A percentile compares a stretch with the other conserved stretches of the same genome.
Conservation (phyloP, 2,329 filamentous ascomycete genomes). For the Colletotrichum orbiculare region DNA sequence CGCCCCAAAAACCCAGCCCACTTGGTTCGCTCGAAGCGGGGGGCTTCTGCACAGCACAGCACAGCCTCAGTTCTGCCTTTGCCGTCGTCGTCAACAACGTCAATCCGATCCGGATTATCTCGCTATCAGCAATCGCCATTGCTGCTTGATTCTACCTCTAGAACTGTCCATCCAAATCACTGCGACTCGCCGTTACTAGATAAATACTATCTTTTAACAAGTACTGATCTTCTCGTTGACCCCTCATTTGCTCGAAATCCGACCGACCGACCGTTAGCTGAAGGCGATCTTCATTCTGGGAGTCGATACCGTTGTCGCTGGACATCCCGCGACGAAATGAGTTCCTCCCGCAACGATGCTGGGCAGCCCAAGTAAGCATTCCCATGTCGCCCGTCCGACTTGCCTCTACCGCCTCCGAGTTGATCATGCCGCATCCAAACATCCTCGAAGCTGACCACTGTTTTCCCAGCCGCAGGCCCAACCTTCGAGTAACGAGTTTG, state of each 20-base stretch:
- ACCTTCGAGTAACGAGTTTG: conserved; percentile 93
- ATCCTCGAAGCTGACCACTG: conserved; percentile 18
- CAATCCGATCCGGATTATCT: conserved; percentile 27
- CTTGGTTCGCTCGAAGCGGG: conserved; percentile 38
- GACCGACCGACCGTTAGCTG: conserved; percentile 20
- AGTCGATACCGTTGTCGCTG: conserved; percentile 36
- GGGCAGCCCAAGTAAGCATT: conserved; percentile 48
- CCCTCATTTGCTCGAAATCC: conserved; percentile 33
- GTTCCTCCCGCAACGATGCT: conserved; percentile 48
- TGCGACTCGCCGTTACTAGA: conserved; percentile 23
- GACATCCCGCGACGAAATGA: conserved; percentile 37
- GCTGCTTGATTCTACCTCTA: conserved; percentile 18
- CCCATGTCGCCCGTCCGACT: not conserved
- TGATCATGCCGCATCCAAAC: not conserved
- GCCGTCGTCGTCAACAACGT: conserved; percentile 35
- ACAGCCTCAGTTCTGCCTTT: conserved; percentile 39
- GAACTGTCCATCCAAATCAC: conserved; percentile 11
- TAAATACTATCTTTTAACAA: not conserved
- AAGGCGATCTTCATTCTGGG: conserved; percentile 28
- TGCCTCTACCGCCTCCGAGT: not conserved
- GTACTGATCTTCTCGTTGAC: conserved; percentile 12
- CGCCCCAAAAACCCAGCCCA: conserved; percentile 38
- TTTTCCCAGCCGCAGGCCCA: conserved; percentile 72
- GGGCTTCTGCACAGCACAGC: conserved; percentile 36
- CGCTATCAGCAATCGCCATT: conserved; percentile 15